These are phyloP conservation scores for Podochytrium sp. DNA, from an alignment of 192 early-diverging fungal genomes.

Conservation along the genomic window DNA sequence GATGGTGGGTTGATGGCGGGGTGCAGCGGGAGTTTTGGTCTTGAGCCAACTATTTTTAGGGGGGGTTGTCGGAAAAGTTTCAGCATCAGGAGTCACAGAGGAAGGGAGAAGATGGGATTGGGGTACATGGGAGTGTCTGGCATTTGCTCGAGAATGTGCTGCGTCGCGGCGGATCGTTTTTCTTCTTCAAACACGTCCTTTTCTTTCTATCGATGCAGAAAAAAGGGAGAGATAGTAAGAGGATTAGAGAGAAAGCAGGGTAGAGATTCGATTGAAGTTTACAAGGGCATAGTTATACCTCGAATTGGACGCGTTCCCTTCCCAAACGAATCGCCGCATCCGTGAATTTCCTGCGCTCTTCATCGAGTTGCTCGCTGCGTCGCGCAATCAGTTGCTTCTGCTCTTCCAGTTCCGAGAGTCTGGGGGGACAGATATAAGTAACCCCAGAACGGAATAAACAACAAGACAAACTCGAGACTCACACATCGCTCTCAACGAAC, in stretches of 20 bases:
- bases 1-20: neutral
- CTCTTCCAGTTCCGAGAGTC: conserved; percentile 26
- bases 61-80: neutral
- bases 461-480: neutral
- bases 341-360: conserved; percentile 69
- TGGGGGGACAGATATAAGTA: neutral
- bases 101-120: neutral
- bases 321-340: conserved; percentile 74
- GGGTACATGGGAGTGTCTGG: conserved; percentile 18
- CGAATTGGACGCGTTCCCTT: conserved; percentile 59
- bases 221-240: too few relatives aligned
- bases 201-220: conserved; percentile 10
- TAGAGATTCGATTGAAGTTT: neutral
- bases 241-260: neutral
- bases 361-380: conserved; percentile 54
- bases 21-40: neutral
- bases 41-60: neutral
- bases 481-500: conserved; percentile 12
- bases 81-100: too few relatives aligned
- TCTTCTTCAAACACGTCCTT: conserved; percentile 21
- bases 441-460: neutral
- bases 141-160: conserved; percentile 15
- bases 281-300: conserved; percentile 11
- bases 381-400: conserved; percentile 45
- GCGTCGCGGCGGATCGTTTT: neutral